phyloP scores from a whole-genome alignment of 352 stramenopile species.

The Phytophthora pluvialis region DNA sequence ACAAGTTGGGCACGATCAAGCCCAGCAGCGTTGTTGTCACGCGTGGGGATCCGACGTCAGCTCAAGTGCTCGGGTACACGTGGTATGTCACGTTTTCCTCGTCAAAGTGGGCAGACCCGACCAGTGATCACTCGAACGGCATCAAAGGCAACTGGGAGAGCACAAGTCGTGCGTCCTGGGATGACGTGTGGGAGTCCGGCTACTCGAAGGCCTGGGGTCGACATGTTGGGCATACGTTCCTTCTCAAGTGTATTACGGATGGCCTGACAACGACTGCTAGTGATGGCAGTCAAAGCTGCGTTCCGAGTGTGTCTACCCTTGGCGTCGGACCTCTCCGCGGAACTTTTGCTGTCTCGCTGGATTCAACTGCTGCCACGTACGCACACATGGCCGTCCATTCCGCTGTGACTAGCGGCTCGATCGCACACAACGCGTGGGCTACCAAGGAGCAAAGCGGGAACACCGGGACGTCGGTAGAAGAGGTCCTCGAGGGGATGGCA shows the following conservation, averaged over 20 bases:
- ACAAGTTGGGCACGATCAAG: conserved; percentile 92
- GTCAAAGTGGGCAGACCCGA: conserved; percentile 93
- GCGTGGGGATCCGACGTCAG: conserved; percentile 50
- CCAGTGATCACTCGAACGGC: conserved; percentile 78
- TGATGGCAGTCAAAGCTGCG: conserved; percentile 62
- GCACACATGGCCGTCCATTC: conserved; percentile 75
- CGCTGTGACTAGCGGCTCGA: conserved; percentile 75
- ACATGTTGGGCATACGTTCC: conserved; percentile 92
- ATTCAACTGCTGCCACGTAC: conserved; percentile 59
- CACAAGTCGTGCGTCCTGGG: conserved; percentile 59
- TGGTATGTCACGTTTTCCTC: conserved; percentile 96
- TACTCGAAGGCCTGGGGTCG: conserved; percentile 97
- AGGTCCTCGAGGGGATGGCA: conserved; percentile 94
- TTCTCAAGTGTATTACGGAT: conserved; percentile 64
- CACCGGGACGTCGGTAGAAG: conserved; percentile 94
- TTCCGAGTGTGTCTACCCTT: conserved; percentile 18
- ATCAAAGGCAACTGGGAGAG: conserved; percentile 95
- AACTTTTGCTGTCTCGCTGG: conserved; percentile 90
- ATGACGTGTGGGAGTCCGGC: conserved; percentile 92
- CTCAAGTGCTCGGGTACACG: conserved; percentile 87
- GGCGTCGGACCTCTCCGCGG: conserved; percentile 91
- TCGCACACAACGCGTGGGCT: conserved; percentile 94
- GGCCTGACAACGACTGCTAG: conserved; percentile 67
- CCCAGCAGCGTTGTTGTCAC: conserved; percentile 92
- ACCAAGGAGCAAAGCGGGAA: conserved; percentile 87